Percentiles rank a stretch among this genome's conserved stretches.
phyloP scores from a whole-genome alignment of 1,284 basidiomycete genomes.

The Trametes polyzona region DNA sequence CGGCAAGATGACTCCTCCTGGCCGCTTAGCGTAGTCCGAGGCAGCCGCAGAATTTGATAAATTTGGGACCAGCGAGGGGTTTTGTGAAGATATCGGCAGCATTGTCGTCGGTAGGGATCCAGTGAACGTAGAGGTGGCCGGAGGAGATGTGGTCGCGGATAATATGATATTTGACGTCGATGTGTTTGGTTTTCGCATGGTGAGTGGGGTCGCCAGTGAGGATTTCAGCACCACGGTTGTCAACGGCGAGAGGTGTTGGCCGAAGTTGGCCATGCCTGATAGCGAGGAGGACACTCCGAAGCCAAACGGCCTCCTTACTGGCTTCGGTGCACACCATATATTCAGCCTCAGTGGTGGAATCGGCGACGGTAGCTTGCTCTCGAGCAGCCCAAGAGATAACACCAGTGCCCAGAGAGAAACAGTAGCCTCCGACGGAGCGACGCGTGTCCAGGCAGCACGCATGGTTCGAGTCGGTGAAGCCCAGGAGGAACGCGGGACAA shows the following conservation, averaged over 20 bases:
- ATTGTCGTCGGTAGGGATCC: constrained; percentile 13
- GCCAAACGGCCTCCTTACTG: constrained; percentile 32
- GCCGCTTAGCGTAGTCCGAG: constrained; percentile 16
- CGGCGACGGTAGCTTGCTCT: constrained; percentile 35
- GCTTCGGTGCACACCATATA: constrained; percentile 25
- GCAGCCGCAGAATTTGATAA: background rate
- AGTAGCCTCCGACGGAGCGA: constrained; percentile 31
- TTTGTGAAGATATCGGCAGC: constrained; percentile 25
- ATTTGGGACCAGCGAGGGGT: constrained; percentile 11
- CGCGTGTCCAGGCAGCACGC: constrained; percentile 17
- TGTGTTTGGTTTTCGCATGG: constrained; percentile 27
- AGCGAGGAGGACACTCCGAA: constrained; percentile 13
- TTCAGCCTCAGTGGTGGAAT: constrained; percentile 36
- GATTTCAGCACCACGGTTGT: constrained; percentile 22
- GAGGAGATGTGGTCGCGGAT: constrained; percentile 16
- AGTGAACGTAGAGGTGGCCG: background rate
- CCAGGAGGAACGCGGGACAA: constrained; percentile 29
- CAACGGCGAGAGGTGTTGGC: constrained; percentile 9
- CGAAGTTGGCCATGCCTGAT: background rate
- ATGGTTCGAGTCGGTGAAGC: constrained; percentile 44
- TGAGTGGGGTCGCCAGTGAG: constrained; percentile 13
- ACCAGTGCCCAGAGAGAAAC: constrained; percentile 32
- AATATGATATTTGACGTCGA: constrained; percentile 24
- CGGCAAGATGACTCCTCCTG: constrained; percentile 22
- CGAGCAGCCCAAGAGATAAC: constrained; percentile 35